Evolutionary conservation across 805 yeast genomes (phyloP), one percentile per base, ranked within the genome.

Genomic region (Lipomyces yamadae): DNA sequence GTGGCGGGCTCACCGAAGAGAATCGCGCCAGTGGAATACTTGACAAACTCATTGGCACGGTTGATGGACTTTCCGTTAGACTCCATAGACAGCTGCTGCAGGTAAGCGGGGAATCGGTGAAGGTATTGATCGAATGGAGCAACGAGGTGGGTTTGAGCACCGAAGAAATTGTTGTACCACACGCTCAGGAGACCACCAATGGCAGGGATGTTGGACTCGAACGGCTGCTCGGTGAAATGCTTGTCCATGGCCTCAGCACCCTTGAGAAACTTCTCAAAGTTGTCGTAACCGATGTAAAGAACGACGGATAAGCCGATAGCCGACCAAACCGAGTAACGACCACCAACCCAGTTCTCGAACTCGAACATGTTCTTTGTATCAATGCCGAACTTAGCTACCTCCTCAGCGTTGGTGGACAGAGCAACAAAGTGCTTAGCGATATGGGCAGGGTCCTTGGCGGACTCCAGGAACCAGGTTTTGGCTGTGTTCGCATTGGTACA

Each of bases 321-420:
- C 55, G 97, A 91, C 99, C 99, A 95, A 70, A 95, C 99, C n/a
- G 99, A 95, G 88, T 95, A 95, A 81, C 99, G 90, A 78, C 99
- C 99, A 77, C 99, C 99, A 72, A 95, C 99, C 99, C 99, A 95
- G 82, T 83, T 89, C 80, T 93, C 97, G 76, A 95, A 95, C 71
- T 96, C 98, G 81, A 95, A 95, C 99, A 95, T 95, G 85, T 95
- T 95, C 79, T 87, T 89, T 78, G 97, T 87, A 83, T 95, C 98
- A 74, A 95, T 95, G 77, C 99, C 99, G 76, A 95, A 95, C 82
- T 91, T 90, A 76, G 88, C 84, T 71, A 95, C 99, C 81, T 90
- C 98, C 61, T 80, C 81, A 69, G 91, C 96, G 80, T 95, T 95
- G 71, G 99, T 95, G 70, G 97, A 91, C 73, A 95, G 84, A 66